Evolutionary conservation across 2,329 filamentous ascomycete genomes (phyloP), one percentile per base, ranked within the genome.

Genomic region (Neoascochyta sp.): DNA sequence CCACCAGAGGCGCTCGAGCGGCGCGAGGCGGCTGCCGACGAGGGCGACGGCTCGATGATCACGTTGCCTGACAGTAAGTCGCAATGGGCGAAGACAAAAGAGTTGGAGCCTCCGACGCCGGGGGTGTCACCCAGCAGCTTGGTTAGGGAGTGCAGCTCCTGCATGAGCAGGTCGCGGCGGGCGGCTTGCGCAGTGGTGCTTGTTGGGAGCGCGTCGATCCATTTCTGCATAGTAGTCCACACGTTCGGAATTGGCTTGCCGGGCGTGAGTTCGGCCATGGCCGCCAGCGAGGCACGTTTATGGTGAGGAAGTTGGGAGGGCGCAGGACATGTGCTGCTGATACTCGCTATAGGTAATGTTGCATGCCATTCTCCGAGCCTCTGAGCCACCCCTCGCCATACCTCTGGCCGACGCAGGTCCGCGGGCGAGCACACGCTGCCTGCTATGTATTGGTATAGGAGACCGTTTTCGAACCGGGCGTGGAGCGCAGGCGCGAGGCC

Each of bases 11-110:
- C 45, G 41, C 55, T 60, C 23, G 55, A 60, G 29, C 54, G 51
- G 29, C 52, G 52, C 16, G 57, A 60, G 12, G 43, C 50, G 17
- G 59, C 50, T 19, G 57, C 47, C 9, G 61, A 62, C 14, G 54
- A 58, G 15, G 51, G 52, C 20, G 50, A 53, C 34, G 78, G 81
- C 34, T 86, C 73, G 44, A 95, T 78, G 54, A 98, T 96, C 45
- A 98, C 86, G 60, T 98, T 98, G 47, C 89, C 92, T 62, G 84
- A 87, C n/a, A 98, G 73, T 14, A 98, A 76, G 64, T 98, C 92
- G 71, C 89, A 95, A 66, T 96, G 90, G 42, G 86, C 84, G 69
- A 96, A 95, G 26, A 96, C 80, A 47, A 94, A 80, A 76, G 89
- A 62, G 45, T 86, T 76, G 13, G 53, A 50, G 42, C 47, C 71